Percentiles rank a stretch among this genome's conserved stretches.
These are phyloP conservation scores for Gypsophila paniculata DNA, from an alignment of 179 eudicot species.

Conservation along the genomic window DNA sequence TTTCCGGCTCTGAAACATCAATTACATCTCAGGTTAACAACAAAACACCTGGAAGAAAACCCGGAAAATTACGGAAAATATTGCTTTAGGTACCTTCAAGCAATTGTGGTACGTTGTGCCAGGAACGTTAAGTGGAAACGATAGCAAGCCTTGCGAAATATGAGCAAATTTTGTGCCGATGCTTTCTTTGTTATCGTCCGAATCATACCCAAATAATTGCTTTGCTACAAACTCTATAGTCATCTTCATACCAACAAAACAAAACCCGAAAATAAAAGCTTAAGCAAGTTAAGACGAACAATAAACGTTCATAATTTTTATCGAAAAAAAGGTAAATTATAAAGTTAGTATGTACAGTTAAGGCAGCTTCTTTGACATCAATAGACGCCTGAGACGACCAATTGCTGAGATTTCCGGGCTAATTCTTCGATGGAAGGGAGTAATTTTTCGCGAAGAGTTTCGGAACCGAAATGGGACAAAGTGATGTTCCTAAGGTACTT, in stretches of 20 bases:
- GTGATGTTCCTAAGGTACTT: slow-evolving; percentile 44
- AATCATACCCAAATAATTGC: slow-evolving; percentile 48
- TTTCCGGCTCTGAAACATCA: slow-evolving; percentile 36
- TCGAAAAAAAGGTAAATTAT: too few relatives aligned
- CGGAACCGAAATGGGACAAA: slow-evolving; percentile 45
- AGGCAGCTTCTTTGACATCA: slow-evolving; percentile 48
- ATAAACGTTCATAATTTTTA: too few relatives aligned
- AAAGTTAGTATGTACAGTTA: too few relatives aligned
- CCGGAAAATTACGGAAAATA: too few relatives aligned
- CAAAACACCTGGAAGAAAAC: too few relatives aligned
- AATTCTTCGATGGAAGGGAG: slow-evolving; percentile 37
- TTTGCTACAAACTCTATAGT: slow-evolving; percentile 42
- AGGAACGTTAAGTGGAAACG: slow-evolving; percentile 56
- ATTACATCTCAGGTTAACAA: too few relatives aligned
- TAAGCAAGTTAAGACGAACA: too few relatives aligned
- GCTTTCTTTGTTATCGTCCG: slow-evolving; percentile 33
- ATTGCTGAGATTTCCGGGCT: slow-evolving; percentile 22
- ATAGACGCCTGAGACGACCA: slow-evolving; percentile 43
- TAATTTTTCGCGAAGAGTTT: slow-evolving; percentile 38
- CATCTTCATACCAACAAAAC: slow-evolving; percentile 42
- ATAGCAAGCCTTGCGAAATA: slow-evolving; percentile 45
- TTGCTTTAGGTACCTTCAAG: slow-evolving; percentile 42
- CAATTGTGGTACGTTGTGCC: slow-evolving; percentile 56
- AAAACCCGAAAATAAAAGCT: background rate
- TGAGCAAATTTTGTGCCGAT: slow-evolving; percentile 40